These are phyloP conservation scores for Mucor lusitanicus DNA, from an alignment of 371 early-diverging fungal genomes.

Conservation along the genomic window DNA sequence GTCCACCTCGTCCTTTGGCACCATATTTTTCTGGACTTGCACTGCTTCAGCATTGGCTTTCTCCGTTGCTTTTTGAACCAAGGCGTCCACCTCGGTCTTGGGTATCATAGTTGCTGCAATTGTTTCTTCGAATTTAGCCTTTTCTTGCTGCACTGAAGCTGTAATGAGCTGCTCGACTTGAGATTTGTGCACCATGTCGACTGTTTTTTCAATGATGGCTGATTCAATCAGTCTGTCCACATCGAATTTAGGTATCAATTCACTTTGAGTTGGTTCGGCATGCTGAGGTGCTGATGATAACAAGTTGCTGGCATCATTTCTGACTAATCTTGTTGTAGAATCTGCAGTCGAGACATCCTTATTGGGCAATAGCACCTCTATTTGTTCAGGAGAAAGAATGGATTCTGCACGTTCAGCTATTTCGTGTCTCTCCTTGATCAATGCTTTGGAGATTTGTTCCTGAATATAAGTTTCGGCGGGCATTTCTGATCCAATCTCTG, in stretches of 20 bases:
- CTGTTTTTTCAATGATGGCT: conserved; percentile 5
- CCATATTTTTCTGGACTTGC: not conserved
- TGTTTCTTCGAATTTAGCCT: not conserved
- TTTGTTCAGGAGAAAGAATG: conserved; percentile 21
- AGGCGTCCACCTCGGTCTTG: not conserved
- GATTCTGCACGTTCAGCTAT: conserved; percentile 14
- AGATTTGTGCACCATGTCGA: conserved; percentile 11
- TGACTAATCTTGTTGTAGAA: not conserved
- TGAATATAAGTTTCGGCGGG: conserved; percentile 1
- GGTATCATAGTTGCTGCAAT: not conserved
- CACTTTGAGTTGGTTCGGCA: not conserved
- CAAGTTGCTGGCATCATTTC: not conserved
- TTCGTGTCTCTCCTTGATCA: conserved; percentile 13
- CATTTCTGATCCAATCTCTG: not conserved
- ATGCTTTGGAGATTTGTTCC: conserved; percentile 5
- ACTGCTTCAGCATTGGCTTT: not conserved
- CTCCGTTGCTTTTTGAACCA: not conserved
- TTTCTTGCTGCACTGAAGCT: not conserved
- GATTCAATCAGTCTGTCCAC: conserved; percentile 9
- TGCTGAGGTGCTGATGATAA: not conserved
- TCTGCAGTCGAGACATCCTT: not conserved
- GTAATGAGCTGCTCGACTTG: not conserved
- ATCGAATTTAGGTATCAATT: conserved; percentile 17
- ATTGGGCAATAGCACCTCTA: conserved; percentile 5
- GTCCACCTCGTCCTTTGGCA: conserved; percentile 3